Percentiles rank a stretch among this genome's conserved stretches.
phyloP scores from a whole-genome alignment of 768 basidiomycete species.

The Mycena galopus region DNA sequence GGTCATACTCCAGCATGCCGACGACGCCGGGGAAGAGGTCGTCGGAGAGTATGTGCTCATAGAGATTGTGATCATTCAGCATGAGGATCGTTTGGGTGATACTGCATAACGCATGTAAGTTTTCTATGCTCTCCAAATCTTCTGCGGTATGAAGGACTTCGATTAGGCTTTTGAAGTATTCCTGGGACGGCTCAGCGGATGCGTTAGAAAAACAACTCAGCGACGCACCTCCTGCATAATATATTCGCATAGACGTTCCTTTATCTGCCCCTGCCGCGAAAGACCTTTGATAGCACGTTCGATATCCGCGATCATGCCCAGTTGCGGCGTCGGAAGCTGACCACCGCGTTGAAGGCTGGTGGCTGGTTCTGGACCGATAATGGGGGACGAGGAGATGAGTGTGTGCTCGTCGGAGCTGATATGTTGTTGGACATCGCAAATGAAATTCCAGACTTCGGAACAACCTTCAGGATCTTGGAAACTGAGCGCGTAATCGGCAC shows the following conservation, averaged over 20 bases:
- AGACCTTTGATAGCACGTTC: slow-evolving; percentile 84
- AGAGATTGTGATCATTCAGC: slow-evolving; percentile 94
- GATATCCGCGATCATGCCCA: slow-evolving; percentile 84
- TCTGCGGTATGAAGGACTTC: slow-evolving; percentile 90
- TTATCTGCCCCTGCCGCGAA: slow-evolving; percentile 76
- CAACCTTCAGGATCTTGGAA: slow-evolving; percentile 98
- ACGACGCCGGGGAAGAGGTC: slow-evolving; percentile 93
- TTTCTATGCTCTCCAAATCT: slow-evolving; percentile 91
- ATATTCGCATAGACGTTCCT: slow-evolving; percentile 91
- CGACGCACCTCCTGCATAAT: slow-evolving; percentile 84
- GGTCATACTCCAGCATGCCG: slow-evolving; percentile 98
- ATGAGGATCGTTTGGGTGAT: slow-evolving; percentile 96
- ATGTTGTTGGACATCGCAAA: slow-evolving; percentile 90
- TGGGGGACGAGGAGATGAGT: slow-evolving; percentile 71
- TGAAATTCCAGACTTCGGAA: slow-evolving; percentile 97
- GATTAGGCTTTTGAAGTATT: slow-evolving; percentile 90
- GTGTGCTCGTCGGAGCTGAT: slow-evolving; percentile 70
- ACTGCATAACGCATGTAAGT: slow-evolving; percentile 90
- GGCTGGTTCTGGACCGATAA: slow-evolving; percentile 63
- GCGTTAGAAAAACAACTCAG: slow-evolving; percentile 2
- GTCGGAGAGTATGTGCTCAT: slow-evolving; percentile 95
- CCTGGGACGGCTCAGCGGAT: slow-evolving; percentile 57
- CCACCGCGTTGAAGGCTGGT: slow-evolving; percentile 69
- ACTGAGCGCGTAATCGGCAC: slow-evolving; percentile 94
- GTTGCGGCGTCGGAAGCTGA: slow-evolving; percentile 79